Evolutionary conservation across 148 eudicot species (phyloP).

Genomic region (Amaranthus cruentus): DNA sequence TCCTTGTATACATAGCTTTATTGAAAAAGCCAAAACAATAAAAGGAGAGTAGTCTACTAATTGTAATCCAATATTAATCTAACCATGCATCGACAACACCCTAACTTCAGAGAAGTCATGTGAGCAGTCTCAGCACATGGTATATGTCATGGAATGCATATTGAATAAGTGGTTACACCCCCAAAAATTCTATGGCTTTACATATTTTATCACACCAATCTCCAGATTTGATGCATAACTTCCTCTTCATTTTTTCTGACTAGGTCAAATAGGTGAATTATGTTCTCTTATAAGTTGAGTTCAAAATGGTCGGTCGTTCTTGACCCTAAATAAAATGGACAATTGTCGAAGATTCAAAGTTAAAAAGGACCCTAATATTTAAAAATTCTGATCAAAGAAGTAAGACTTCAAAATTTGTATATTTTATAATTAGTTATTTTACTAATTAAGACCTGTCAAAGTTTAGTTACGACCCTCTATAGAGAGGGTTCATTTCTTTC

Average conservation of each 20-base stretch:
- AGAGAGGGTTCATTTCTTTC: too few relatives aligned
- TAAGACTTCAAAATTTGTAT: too few relatives aligned
- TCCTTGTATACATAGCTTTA: too few relatives aligned
- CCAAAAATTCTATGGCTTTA: slow-evolving; percentile 14
- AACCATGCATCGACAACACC: slow-evolving; percentile 9
- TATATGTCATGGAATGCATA: slow-evolving; percentile 19
- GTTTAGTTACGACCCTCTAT: too few relatives aligned
- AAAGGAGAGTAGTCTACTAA: neutral
- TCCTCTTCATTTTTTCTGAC: neutral
- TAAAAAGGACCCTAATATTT: too few relatives aligned
- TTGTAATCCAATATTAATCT: slow-evolving; percentile 4
- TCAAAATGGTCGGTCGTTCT: too few relatives aligned
- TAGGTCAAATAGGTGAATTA: neutral
- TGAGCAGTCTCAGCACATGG: slow-evolving; percentile 22
- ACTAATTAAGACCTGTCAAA: too few relatives aligned
- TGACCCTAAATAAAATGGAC: too few relatives aligned
- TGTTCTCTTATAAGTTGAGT: neutral
- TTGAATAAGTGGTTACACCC: neutral
- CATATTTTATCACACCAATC: neutral
- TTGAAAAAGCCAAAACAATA: neutral
- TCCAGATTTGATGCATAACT: slow-evolving; percentile 1
- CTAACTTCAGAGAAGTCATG: slow-evolving; percentile 25
- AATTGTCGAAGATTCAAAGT: too few relatives aligned
- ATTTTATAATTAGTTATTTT: too few relatives aligned
- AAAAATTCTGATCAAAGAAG: too few relatives aligned